Base-by-base conservation (phyloP, 257 asterid species). In the Rehmannia glutinosa region DNA sequence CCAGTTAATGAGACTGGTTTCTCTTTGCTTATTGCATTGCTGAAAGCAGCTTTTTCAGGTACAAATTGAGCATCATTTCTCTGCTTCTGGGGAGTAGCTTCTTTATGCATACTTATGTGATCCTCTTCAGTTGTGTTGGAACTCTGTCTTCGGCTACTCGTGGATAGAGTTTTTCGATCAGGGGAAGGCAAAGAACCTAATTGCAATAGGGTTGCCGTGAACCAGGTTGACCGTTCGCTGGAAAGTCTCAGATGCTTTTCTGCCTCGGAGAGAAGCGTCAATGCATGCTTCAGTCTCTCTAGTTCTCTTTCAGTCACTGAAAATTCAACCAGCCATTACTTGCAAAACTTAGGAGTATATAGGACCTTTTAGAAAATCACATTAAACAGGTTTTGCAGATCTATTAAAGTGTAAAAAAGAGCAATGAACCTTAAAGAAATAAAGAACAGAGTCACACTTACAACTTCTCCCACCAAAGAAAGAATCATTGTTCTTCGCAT, bases 211-310 rank as follows among this genome's bases (percentile, higher is more conserved):
- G 92, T 89, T 54, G 92, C 95, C 1, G 92, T 87, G 82, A 89
- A 89, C 95, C 96, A 89, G 21, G 96, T 89, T 19, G 96, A 84
- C 25, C 90, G 85, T 68, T 87, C 96, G 24, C 80, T 81, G 12
- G 96, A 84, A 58, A 78, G 81, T 73, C 95, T 75, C 55, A 87
- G 75, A 46, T 82, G 96, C 81, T 83, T 89, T 77, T 89, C 95
- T 12, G 95, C 84, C 51, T 89, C 96, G 6, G 95, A 87, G 63
- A 89, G 95, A 54, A 89, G 87, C 56, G 75, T 69, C 70, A 87
- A 58, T 27, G 90, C 92, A 45, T 83, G 90, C 82, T 82, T 87
- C 76, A 89, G 80, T 58, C 87, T 77, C 53, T 79, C 86, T 57
- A 89, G 16, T 72, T 89, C 96, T 62, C 77, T 61, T 64, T 85